Evolutionary conservation across 345 rosid species (phyloP), one percentile per base, ranked within the genome.

Genomic region (Rhodomyrtus tomentosa): DNA sequence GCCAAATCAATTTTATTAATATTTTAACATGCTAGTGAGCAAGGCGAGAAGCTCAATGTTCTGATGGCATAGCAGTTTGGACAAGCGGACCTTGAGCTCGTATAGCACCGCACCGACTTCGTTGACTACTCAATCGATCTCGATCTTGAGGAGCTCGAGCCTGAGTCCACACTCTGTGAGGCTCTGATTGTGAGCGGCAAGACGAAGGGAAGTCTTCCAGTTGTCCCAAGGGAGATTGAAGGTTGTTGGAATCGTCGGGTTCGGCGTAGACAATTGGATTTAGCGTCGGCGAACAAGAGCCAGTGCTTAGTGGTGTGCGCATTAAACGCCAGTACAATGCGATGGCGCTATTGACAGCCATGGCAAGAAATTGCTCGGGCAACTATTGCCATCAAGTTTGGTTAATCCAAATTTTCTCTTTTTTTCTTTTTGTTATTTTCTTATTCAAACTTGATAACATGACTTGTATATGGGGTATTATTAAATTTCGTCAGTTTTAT

Each of bases 331-430:
- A 94, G 93, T 68, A 95, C 96, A 3, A 95, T 16, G 98, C 96
- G 85, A 94, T 95, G 81, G 98, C 98, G 18, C 93, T 95, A 45
- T 83, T 95, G 90, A 91, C 95, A 1, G 93, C 93, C 81, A 95
- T 95, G 98, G 98, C 98, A 22, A 89, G 98, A 84, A 95, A 94
- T 95, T 1, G 96, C 98, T 6, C 98, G 94, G 86, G 91, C 98
- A 81, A 95, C 93, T 88, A 94, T 94, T 10, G 93, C 96, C 53
- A 88, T 95, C 56, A 97, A 97, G 90, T 93, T 96, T 86, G 99
- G 99, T 97, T 45, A 85, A 95, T 84, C 25, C 42, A 1, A 29
- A 29, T 1, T 62, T 50, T 50, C 52, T 50, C 16, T 1, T 50
- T 62, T 62, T 62, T 50, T 62, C 32, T 62, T 5, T 16, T 52